Base-by-base conservation (phyloP, 331 rosid species). In the Arachis monticola region DNA sequence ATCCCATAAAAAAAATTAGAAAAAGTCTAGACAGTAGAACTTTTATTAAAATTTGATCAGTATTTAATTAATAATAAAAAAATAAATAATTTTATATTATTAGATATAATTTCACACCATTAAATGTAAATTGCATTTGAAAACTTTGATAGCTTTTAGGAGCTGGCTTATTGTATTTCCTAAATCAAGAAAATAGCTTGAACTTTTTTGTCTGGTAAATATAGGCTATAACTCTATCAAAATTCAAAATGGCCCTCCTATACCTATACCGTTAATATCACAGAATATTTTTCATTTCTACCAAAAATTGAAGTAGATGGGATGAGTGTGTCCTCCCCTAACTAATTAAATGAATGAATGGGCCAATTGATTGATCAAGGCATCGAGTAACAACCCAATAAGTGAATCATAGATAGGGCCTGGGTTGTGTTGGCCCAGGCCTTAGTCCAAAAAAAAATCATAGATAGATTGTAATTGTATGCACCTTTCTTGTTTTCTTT, bases 331-430 rank as follows among this genome's bases (percentile, higher is more conserved):
- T 41, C 79, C 4, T 12, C 56, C 51, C 66, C 67, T 74, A 42
- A 53, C 67, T 74, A 42, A 53, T 75, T 61, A 80, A 73, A 60
- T 60, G 80, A 68, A 73, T 50, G 71, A 67, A 40, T 41, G 60
- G 66, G 50, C 50, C n/a, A 59, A 4, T 13, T 8, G 6, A 67
- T 74, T 48, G 55, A 32, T 75, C 10, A 30, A 42, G 55, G 62
- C 32, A 53, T 10, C 42, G 47, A 14, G 44, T 60, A 50, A 75
- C 80, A 6, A 32, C 72, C 61, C 30, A 68, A 14, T 45, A 31
- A 67, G 60, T 31, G 74, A 51, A 35, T 38, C 50, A 8, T 27
- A 57, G 51, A 65, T 47, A 47, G 22, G 22, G 22, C 45, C 58
- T 11, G 44, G 69, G 66, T 60, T 59, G 53, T 66, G 22, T 17